Conservation (phyloP, 768 basidiomycete species). For the Leccinum ochraceum region DNA sequence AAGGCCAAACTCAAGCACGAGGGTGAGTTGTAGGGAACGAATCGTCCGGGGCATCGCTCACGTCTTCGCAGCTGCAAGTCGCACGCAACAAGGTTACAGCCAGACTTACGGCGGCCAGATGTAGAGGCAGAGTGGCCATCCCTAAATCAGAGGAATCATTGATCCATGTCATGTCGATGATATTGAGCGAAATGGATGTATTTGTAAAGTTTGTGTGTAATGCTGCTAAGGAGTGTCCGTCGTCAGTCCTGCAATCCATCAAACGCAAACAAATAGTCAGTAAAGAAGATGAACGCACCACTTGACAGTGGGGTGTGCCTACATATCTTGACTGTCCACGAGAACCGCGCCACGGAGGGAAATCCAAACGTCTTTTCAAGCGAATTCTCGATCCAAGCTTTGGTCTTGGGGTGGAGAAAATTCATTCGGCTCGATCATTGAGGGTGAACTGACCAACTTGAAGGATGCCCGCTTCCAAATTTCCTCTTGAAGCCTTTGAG, state of each 20-base stretch:
- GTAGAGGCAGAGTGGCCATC: slow-evolving; percentile 17
- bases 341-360: slow-evolving; percentile 88
- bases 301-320: slow-evolving; percentile 72
- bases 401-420: slow-evolving; percentile 85
- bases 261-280: background rate
- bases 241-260: slow-evolving; percentile 67
- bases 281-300: slow-evolving; percentile 53
- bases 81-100: background rate
- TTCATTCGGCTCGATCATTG: too few relatives aligned
- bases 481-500: slow-evolving; percentile 34
- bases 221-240: slow-evolving; percentile 51
- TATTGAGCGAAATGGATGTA: background rate
- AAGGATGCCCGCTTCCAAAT: slow-evolving; percentile 89
- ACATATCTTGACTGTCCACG: slow-evolving; percentile 90
- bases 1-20: too few relatives aligned
- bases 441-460: slow-evolving; percentile 50
- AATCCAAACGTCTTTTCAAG: slow-evolving; percentile 91
- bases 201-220: background rate
- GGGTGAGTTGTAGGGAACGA: slow-evolving; percentile 17
- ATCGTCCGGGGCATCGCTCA: background rate
- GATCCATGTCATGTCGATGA: background rate
- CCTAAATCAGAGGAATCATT: slow-evolving; percentile 8
- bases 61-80: slow-evolving; percentile 15
- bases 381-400: slow-evolving; percentile 75
- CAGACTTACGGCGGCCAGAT: background rate